phyloP scores from a whole-genome alignment of 2,329 filamentous ascomycete species.

The Tricladium varicosporioides region DNA sequence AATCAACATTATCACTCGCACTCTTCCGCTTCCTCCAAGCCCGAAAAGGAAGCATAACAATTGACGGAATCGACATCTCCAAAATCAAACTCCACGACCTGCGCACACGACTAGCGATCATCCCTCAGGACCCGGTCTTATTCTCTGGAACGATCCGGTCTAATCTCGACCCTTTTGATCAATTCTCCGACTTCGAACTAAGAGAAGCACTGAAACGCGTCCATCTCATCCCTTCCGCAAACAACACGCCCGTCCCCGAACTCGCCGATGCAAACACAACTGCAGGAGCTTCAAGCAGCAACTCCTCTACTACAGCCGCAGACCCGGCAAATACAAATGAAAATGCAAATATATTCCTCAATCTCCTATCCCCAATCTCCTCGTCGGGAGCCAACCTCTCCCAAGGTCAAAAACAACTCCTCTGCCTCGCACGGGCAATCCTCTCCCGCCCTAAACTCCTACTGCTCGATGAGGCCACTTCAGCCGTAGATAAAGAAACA shows the following conservation, averaged over 20 bases:
- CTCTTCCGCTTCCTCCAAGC: constrained; percentile 77
- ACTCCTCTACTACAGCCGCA: constrained; percentile 25
- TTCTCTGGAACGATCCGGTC: constrained; percentile 76
- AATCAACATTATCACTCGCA: constrained; percentile 81
- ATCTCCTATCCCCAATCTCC: constrained; percentile 61
- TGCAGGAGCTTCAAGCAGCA: background rate
- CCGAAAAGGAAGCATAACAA: constrained; percentile 60
- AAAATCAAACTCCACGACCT: constrained; percentile 68
- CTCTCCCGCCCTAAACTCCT: constrained; percentile 72
- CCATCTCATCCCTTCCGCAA: constrained; percentile 47
- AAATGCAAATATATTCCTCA: constrained; percentile 66
- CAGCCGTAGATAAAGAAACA: constrained; percentile 74
- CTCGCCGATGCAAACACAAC: background rate
- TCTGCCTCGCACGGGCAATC: constrained; percentile 72
- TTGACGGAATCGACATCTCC: constrained; percentile 74
- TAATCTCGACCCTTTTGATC: constrained; percentile 75
- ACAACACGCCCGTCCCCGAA: constrained; percentile 8
- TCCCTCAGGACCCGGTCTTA: constrained; percentile 78
- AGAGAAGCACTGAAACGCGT: constrained; percentile 68
- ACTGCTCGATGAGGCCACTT: constrained; percentile 78
- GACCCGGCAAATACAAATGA: constrained; percentile 29
- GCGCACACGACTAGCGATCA: constrained; percentile 73
- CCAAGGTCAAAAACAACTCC: constrained; percentile 73
- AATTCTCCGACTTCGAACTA: constrained; percentile 67
- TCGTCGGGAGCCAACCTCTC: constrained; percentile 76